Evolutionary conservation across 225 moss, liverwort and hornwort genomes (phyloP).

Genomic region (Neckera pumila): DNA sequence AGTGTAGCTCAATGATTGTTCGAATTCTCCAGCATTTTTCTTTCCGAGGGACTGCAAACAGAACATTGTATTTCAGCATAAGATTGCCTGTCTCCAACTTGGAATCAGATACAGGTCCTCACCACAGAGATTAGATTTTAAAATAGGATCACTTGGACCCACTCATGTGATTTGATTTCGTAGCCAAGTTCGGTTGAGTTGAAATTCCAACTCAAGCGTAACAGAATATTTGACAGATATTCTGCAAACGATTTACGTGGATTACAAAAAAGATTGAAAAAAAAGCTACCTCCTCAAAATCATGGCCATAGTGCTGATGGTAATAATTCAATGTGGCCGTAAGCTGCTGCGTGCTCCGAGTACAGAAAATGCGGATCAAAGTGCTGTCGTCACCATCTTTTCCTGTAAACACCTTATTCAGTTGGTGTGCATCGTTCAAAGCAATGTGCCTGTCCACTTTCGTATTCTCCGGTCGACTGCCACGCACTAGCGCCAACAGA

Average conservation of each 20-base stretch:
- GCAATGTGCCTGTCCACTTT: slow-evolving; percentile 47
- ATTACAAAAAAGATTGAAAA: background rate
- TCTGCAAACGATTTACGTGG: background rate
- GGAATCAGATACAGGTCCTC: background rate
- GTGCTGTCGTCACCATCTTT: slow-evolving; percentile 26
- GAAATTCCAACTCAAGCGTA: background rate
- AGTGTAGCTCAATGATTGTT: slow-evolving; percentile 13
- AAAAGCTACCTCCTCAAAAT: slow-evolving; percentile 39
- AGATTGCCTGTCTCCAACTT: background rate
- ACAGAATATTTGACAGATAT: background rate
- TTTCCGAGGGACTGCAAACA: slow-evolving; percentile 12
- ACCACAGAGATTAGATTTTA: background rate
- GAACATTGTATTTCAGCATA: background rate
- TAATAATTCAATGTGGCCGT: slow-evolving; percentile 49
- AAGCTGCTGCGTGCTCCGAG: slow-evolving; percentile 35
- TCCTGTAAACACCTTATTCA: slow-evolving; percentile 17
- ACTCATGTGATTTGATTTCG: background rate
- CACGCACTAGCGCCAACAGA: slow-evolving; percentile 40
- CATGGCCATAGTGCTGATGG: slow-evolving; percentile 52
- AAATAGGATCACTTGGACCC: background rate
- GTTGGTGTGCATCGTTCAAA: slow-evolving; percentile 42
- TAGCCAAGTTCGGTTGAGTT: background rate
- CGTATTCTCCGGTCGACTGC: slow-evolving; percentile 36
- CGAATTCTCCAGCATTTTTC: slow-evolving; percentile 28
- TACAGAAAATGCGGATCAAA: slow-evolving; percentile 41